These are phyloP conservation scores for Suillus weaverae DNA, from an alignment of 768 basidiomycete species.

Conservation along the genomic window DNA sequence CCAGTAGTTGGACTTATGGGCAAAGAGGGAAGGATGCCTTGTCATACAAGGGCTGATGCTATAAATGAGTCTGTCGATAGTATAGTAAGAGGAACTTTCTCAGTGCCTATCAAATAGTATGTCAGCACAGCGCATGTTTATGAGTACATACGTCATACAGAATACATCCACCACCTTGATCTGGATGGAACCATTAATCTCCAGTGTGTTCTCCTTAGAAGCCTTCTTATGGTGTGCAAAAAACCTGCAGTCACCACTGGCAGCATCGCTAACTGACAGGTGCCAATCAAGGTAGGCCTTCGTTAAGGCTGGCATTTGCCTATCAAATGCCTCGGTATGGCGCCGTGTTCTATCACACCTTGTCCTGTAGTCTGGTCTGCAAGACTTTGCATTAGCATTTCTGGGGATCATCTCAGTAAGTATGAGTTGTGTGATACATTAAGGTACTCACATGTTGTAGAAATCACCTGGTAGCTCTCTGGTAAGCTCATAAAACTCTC, in stretches of 20 bases:
- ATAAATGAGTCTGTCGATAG: not conserved
- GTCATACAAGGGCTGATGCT: slow-evolving; percentile 7
- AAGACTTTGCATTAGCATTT: too few species aligned
- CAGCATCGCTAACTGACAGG: not conserved
- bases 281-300: slow-evolving; percentile 5
- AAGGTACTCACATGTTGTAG: slow-evolving; percentile 1
- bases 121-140: not conserved
- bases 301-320: not conserved
- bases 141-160: not conserved
- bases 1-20: slow-evolving; percentile 7
- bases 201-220: too few species aligned
- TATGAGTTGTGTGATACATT: not conserved
- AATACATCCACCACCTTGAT: slow-evolving; percentile 6
- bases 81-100: not conserved
- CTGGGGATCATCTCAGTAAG: too few species aligned
- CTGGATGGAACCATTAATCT: not conserved
- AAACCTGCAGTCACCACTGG: not conserved
- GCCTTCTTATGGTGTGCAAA: not conserved
- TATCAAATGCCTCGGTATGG: too few species aligned
- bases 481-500: slow-evolving; percentile 4
- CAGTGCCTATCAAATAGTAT: not conserved
- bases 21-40: slow-evolving; percentile 9
- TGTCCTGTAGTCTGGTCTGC: too few species aligned
- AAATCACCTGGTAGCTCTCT: not conserved
- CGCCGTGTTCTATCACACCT: too few species aligned